Percentiles rank a stretch among this genome's conserved stretches.
Evolutionary conservation across 225 moss, liverwort and hornwort species (phyloP).

Genomic region (Physcomitrium patens): DNA sequence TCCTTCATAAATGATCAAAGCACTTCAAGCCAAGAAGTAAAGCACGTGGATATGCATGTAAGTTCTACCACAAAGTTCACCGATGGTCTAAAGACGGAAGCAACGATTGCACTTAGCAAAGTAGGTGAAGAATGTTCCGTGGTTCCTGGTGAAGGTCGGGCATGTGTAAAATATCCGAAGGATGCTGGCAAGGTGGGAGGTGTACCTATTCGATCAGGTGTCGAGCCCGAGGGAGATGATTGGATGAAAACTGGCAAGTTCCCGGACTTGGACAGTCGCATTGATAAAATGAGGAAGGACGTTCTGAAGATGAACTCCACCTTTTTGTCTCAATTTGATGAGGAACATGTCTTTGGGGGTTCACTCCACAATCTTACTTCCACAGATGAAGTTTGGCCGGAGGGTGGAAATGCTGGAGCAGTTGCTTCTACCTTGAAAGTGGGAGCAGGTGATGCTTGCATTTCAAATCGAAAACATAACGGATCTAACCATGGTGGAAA

Average conservation of each 20-base stretch:
- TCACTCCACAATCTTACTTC: conserved; percentile 32
- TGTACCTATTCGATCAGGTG: conserved; percentile 30
- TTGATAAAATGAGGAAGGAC: conserved; percentile 79
- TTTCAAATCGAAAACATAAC: conserved; percentile 26
- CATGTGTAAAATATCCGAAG: conserved; percentile 2
- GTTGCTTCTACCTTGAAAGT: conserved; percentile 3
- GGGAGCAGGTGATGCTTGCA: conserved; percentile 3
- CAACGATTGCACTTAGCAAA: conserved; percentile 18
- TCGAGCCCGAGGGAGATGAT: conserved; percentile 72
- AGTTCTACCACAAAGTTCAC: conserved; percentile 21
- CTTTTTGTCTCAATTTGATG: conserved; percentile 53
- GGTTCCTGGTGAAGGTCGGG: conserved; percentile 26
- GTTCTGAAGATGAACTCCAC: conserved; percentile 55
- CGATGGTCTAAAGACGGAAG: conserved; percentile 19
- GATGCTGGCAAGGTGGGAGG: conserved; percentile 19
- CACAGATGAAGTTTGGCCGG: conserved; percentile 26
- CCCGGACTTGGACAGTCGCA: conserved; percentile 87
- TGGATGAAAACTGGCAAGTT: conserved; percentile 86
- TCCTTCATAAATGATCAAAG: conserved; percentile 13
- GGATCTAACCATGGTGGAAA: conserved; percentile 35
- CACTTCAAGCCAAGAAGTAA: conserved; percentile 25
- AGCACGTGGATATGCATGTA: conserved; percentile 21
- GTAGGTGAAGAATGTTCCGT: conserved; percentile 14
- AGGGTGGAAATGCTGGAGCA: conserved; percentile 29
- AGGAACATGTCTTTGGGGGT: conserved; percentile 51